These are phyloP conservation scores for Chlamydomonas sphaeroides DNA, from an alignment of 139 green algal species.

Conservation along the genomic window DNA sequence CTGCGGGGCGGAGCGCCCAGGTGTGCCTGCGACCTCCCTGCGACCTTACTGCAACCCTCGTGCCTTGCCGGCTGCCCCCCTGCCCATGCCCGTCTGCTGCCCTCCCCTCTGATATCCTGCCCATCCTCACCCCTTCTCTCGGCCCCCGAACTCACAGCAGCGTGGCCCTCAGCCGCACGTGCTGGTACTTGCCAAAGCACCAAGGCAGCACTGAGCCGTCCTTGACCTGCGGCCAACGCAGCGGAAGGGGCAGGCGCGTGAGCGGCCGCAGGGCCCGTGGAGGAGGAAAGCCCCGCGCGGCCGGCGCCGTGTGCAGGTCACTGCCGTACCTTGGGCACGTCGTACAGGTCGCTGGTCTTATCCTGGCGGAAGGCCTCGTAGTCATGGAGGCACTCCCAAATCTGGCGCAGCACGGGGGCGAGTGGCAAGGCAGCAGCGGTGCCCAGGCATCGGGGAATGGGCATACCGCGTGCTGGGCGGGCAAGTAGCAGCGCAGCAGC, in stretches of 20 bases:
- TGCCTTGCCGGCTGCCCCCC: slow-evolving; percentile 1
- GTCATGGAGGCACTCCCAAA: slow-evolving; percentile 59
- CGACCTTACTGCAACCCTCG: too few relatives aligned
- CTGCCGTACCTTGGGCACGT: slow-evolving; percentile 41
- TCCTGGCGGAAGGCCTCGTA: slow-evolving; percentile 55
- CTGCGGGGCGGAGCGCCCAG: too few relatives aligned
- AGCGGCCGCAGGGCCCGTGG: too few relatives aligned
- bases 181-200: slow-evolving; percentile 65
- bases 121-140: not conserved
- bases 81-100: not conserved
- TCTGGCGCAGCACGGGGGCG: not conserved
- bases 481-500: not conserved
- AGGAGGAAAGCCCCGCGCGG: too few relatives aligned
- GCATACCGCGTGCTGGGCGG: not conserved
- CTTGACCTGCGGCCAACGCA: slow-evolving; percentile 35
- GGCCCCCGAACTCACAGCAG: slow-evolving; percentile 10
- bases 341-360: slow-evolving; percentile 36
- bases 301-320: too few relatives aligned
- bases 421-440: too few relatives aligned
- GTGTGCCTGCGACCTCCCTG: too few relatives aligned
- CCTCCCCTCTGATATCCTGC: too few relatives aligned
- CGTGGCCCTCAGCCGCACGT: slow-evolving; percentile 33
- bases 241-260: too few relatives aligned
- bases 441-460: too few relatives aligned
- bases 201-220: slow-evolving; percentile 51